Evolutionary conservation across 805 yeast species (phyloP).

Genomic region (Metschnikowia shivogae): DNA sequence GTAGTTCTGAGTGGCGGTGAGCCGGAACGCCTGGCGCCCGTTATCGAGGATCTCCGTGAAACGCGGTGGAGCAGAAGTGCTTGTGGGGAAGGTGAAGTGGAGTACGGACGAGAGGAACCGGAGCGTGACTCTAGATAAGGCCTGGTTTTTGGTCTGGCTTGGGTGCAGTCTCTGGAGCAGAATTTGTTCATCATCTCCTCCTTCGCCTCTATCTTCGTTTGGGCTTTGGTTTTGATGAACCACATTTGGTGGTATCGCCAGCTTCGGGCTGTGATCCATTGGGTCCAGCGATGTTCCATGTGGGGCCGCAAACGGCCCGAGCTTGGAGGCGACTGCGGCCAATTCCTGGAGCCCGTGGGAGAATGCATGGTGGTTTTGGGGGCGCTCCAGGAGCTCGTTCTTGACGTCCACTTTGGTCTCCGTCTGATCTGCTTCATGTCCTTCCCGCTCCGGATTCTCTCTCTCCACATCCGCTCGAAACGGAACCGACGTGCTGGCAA

Average conservation of each 20-base stretch:
- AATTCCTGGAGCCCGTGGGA: neutral
- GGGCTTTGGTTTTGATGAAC: too few relatives aligned
- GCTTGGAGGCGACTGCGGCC: slow-evolving; percentile 2
- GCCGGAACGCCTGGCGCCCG: slow-evolving; percentile 65
- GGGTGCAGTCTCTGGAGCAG: too few relatives aligned
- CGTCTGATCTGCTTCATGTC: neutral
- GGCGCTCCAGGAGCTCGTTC: neutral
- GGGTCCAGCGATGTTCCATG: too few relatives aligned
- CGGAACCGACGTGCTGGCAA: slow-evolving; percentile 39
- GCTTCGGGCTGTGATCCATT: too few relatives aligned
- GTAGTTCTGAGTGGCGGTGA: slow-evolving; percentile 19
- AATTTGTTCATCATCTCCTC: too few relatives aligned
- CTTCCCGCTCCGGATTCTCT: neutral
- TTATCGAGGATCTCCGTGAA: slow-evolving; percentile 72
- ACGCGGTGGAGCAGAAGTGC: slow-evolving; percentile 76
- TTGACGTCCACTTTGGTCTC: neutral
- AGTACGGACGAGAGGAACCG: slow-evolving; percentile 52
- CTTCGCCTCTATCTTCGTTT: too few relatives aligned
- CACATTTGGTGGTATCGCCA: too few relatives aligned
- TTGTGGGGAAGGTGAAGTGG: slow-evolving; percentile 60
- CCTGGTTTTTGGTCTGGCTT: neutral
- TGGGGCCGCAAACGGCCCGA: neutral
- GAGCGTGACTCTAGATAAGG: slow-evolving; percentile 29
- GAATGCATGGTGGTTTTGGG: too few relatives aligned
- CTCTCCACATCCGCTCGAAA: slow-evolving; percentile 14